A percentile compares a stretch with the other conserved stretches of the same genome.
These are phyloP conservation scores for Jatropha multifida DNA, from an alignment of 441 rosid species.

Conservation along the genomic window DNA sequence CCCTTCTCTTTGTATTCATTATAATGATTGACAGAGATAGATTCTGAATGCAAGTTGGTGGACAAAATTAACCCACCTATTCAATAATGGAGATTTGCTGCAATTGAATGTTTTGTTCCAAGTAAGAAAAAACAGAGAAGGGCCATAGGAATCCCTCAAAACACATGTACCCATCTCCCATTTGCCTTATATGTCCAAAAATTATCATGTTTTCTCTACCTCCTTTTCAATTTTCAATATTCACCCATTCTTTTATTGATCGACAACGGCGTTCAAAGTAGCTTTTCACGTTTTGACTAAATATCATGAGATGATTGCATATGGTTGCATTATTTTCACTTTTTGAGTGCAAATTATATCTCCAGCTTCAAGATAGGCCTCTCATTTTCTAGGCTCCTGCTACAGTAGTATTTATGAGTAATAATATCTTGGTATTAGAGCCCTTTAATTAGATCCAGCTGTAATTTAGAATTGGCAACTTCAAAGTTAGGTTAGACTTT, in stretches of 20 bases:
- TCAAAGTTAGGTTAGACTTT: neutral
- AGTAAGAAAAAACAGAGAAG: neutral
- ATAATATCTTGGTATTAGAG: neutral
- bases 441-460: slow-evolving; percentile 13
- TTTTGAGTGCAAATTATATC: neutral
- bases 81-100: neutral
- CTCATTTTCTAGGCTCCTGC: neutral
- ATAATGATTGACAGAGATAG: neutral
- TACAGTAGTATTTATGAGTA: neutral
- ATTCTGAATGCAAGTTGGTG: slow-evolving; percentile 4
- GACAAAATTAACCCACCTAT: neutral
- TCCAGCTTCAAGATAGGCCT: neutral
- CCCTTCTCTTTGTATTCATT: neutral
- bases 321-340: neutral
- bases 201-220: neutral
- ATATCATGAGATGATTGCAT: no score
- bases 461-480: neutral
- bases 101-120: neutral
- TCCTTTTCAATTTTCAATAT: neutral
- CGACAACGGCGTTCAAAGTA: no score
- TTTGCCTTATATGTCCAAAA: neutral
- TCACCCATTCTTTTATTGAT: neutral
- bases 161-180: neutral
- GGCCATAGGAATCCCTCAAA: neutral
- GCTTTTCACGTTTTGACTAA: no score